Percentiles rank a stretch among this genome's conserved stretches.
phyloP scores from a whole-genome alignment of 1,284 basidiomycete species.

The Rhodotorula glutinis region DNA sequence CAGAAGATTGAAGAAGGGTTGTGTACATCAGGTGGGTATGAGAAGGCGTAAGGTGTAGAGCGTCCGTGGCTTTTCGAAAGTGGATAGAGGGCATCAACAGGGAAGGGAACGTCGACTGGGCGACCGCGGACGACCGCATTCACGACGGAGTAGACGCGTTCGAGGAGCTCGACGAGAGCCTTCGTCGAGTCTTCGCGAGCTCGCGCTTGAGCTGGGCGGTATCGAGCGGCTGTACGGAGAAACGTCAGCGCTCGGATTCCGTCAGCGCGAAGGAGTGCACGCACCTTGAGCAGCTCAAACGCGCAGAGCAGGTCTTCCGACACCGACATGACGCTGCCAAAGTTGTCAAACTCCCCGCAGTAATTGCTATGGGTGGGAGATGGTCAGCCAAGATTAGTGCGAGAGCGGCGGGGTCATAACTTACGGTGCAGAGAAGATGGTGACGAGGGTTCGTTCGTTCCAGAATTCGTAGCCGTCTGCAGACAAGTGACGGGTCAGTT shows the following conservation, averaged over 20 bases:
- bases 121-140: no score
- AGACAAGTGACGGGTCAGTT: no score
- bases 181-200: slow-evolving; percentile 27
- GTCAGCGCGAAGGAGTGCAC: background rate
- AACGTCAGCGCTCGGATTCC: no score
- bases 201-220: slow-evolving; percentile 34
- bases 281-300: slow-evolving; percentile 84
- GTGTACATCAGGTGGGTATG: no score
- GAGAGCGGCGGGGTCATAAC: background rate
- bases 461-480: slow-evolving; percentile 90
- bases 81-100: no score
- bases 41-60: no score
- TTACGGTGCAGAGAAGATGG: slow-evolving; percentile 91
- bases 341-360: slow-evolving; percentile 87
- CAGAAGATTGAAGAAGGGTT: no score
- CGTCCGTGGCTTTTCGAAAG: no score
- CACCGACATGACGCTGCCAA: slow-evolving; percentile 82
- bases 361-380: slow-evolving; percentile 59
- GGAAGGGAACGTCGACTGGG: no score
- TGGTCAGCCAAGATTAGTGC: background rate
- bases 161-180: slow-evolving; percentile 7
- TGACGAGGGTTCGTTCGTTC: slow-evolving; percentile 97
- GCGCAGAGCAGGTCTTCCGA: slow-evolving; percentile 96
- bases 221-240: slow-evolving; percentile 29
- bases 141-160: background rate